Evolutionary conservation across 2,329 filamentous ascomycete genomes (phyloP).

Genomic region (Calycina marina): DNA sequence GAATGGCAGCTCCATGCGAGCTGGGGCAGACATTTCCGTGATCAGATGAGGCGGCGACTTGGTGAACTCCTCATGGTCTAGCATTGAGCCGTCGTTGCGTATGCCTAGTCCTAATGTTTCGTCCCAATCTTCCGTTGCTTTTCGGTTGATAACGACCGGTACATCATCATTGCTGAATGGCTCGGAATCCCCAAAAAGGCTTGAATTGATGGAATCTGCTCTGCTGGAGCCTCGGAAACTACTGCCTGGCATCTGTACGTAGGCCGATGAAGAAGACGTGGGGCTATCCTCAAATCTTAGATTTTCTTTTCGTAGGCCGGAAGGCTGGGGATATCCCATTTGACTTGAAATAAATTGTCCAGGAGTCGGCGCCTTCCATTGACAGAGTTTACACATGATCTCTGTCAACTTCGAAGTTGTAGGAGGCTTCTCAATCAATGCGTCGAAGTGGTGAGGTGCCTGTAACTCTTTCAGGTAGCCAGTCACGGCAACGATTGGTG

Average conservation of each 20-base stretch:
- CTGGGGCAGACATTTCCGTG: slow-evolving; percentile 50
- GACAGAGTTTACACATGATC: slow-evolving; percentile 72
- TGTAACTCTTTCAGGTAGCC: slow-evolving; percentile 96
- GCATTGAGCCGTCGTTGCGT: slow-evolving; percentile 35
- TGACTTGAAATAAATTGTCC: slow-evolving; percentile 29
- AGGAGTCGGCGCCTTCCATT: slow-evolving; percentile 71
- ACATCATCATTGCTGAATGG: slow-evolving; percentile 65
- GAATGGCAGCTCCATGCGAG: slow-evolving; percentile 32
- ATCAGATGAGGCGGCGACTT: slow-evolving; percentile 34
- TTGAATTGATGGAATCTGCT: slow-evolving; percentile 79
- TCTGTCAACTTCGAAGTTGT: slow-evolving; percentile 84
- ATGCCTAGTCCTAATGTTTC: slow-evolving; percentile 71
- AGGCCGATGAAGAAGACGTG: slow-evolving; percentile 49
- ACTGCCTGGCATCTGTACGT: slow-evolving; percentile 59
- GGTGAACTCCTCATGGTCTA: slow-evolving; percentile 24
- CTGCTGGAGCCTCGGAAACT: slow-evolving; percentile 69
- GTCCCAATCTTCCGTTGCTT: slow-evolving; percentile 64
- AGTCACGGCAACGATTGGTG: slow-evolving; percentile 90
- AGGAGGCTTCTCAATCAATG: slow-evolving; percentile 89
- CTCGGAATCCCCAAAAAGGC: slow-evolving; percentile 76
- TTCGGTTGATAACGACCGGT: slow-evolving; percentile 59
- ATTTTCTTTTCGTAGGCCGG: slow-evolving; percentile 50
- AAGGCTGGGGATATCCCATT: slow-evolving; percentile 44
- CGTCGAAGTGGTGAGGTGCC: slow-evolving; percentile 90
- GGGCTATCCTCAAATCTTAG: slow-evolving; percentile 64